A percentile compares a stretch with the other conserved stretches of the same genome.
Evolutionary conservation across 345 rosid genomes (phyloP).

Genomic region (Lumnitzera littorea): DNA sequence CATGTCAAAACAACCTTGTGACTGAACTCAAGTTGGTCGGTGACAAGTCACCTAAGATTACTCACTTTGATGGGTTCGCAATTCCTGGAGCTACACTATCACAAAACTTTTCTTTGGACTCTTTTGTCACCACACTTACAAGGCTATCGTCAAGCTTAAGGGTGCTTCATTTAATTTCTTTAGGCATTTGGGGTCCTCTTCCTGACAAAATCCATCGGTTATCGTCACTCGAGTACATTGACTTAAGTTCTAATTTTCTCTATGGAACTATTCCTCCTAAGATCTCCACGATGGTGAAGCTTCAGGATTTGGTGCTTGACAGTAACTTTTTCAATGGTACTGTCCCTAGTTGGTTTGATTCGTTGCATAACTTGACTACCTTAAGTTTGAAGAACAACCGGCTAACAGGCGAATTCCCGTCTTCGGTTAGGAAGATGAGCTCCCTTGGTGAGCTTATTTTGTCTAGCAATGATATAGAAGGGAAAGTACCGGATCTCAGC

Average conservation of each 20-base stretch:
- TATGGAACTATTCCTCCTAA: slow-evolving; percentile 62
- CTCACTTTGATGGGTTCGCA: slow-evolving; percentile 38
- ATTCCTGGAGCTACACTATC: slow-evolving; percentile 43
- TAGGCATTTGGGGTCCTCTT: slow-evolving; percentile 76
- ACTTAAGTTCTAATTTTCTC: slow-evolving; percentile 58
- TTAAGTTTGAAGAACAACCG: slow-evolving; percentile 46
- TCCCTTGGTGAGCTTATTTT: slow-evolving; percentile 24
- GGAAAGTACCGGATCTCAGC: slow-evolving; percentile 35
- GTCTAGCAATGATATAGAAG: slow-evolving; percentile 30
- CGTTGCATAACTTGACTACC: slow-evolving; percentile 38
- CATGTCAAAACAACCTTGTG: slow-evolving; percentile 48
- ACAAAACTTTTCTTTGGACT: slow-evolving; percentile 50
- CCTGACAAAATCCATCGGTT: slow-evolving; percentile 66
- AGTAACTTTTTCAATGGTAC: slow-evolving; percentile 61
- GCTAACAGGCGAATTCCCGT: slow-evolving; percentile 34
- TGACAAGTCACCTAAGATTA: slow-evolving; percentile 28
- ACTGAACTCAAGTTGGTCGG: slow-evolving; percentile 49
- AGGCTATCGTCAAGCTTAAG: slow-evolving; percentile 41
- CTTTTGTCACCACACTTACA: slow-evolving; percentile 56
- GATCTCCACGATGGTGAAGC: slow-evolving; percentile 52
- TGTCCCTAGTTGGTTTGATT: slow-evolving; percentile 44
- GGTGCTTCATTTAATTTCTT: slow-evolving; percentile 48
- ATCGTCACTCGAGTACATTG: slow-evolving; percentile 53
- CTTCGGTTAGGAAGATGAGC: slow-evolving; percentile 17
- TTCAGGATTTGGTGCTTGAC: slow-evolving; percentile 44